Evolutionary conservation across 176 grass and related monocot genomes (phyloP).

Genomic region (Puccinellia tenuiflora): DNA sequence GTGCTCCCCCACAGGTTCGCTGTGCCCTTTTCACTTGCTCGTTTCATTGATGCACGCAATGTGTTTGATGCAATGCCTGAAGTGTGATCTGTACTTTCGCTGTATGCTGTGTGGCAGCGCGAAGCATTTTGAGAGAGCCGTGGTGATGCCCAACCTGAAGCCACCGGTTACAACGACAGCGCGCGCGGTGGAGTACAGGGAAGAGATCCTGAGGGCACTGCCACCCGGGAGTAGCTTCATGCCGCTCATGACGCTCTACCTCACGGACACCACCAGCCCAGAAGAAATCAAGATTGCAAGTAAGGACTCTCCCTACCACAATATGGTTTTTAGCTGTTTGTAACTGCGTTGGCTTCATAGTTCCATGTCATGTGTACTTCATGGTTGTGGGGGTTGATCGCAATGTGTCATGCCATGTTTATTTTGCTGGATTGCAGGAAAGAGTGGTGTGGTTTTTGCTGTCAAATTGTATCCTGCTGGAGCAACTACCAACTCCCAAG

Average conservation of each 20-base stretch:
- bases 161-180: slow-evolving; percentile 74
- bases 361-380: background rate
- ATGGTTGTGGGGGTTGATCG: too few species aligned
- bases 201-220: slow-evolving; percentile 58
- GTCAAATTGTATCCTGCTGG: slow-evolving; percentile 93
- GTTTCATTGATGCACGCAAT: background rate
- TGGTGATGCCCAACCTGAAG: slow-evolving; percentile 96
- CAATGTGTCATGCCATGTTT: slow-evolving; percentile 5
- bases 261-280: slow-evolving; percentile 73
- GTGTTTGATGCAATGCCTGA: slow-evolving; percentile 42
- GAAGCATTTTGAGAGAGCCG: slow-evolving; percentile 75
- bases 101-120: slow-evolving; percentile 32
- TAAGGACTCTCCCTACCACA: slow-evolving; percentile 6
- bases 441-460: slow-evolving; percentile 67
- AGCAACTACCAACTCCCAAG: slow-evolving; percentile 96
- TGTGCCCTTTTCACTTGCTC: background rate
- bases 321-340: background rate
- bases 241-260: slow-evolving; percentile 91
- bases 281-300: slow-evolving; percentile 79
- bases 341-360: background rate
- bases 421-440: slow-evolving; percentile 32
- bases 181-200: slow-evolving; percentile 57
- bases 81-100: background rate
- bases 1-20: slow-evolving; percentile 73
- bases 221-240: slow-evolving; percentile 40